phyloP scores from a whole-genome alignment of 2,329 filamentous ascomycete species.

The Fusarium newnesense region DNA sequence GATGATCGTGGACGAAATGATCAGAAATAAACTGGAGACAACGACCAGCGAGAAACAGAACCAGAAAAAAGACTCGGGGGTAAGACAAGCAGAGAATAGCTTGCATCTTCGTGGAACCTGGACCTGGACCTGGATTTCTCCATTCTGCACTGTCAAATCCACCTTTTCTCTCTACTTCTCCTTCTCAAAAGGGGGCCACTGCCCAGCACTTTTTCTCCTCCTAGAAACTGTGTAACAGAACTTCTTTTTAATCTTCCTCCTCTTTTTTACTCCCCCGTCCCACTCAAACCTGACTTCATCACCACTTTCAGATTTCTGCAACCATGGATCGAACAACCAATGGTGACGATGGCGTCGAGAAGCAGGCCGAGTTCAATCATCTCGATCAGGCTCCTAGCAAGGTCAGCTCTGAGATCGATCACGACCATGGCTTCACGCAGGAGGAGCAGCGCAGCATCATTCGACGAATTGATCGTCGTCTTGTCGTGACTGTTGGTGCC shows the following conservation, averaged over 20 bases:
- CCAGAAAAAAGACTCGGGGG: background rate
- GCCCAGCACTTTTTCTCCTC: constrained; percentile 15
- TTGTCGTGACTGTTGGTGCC: constrained; percentile 69
- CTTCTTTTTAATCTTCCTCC: background rate
- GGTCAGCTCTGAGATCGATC: constrained; percentile 40
- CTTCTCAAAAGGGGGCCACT: constrained; percentile 20
- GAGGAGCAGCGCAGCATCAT: constrained; percentile 76
- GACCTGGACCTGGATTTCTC: background rate
- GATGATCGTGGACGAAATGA: constrained; percentile 17
- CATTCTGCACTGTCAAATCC: background rate
- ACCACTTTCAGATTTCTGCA: background rate
- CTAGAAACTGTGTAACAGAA: constrained; percentile 26
- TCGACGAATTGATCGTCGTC: constrained; percentile 72
- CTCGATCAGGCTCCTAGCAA: constrained; percentile 38
- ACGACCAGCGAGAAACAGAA: background rate
- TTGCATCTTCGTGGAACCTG: constrained; percentile 18
- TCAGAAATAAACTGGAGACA: constrained; percentile 24
- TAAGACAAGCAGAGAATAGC: constrained; percentile 20
- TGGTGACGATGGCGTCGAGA: constrained; percentile 36
- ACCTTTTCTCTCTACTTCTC: background rate
- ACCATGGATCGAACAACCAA: constrained; percentile 40
- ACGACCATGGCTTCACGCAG: constrained; percentile 62
- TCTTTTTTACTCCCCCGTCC: background rate
- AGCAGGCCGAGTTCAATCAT: constrained; percentile 42
- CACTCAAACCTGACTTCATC: background rate